phyloP scores from a whole-genome alignment of 2,329 filamentous ascomycete species.

The Exophiala oligosperma region DNA sequence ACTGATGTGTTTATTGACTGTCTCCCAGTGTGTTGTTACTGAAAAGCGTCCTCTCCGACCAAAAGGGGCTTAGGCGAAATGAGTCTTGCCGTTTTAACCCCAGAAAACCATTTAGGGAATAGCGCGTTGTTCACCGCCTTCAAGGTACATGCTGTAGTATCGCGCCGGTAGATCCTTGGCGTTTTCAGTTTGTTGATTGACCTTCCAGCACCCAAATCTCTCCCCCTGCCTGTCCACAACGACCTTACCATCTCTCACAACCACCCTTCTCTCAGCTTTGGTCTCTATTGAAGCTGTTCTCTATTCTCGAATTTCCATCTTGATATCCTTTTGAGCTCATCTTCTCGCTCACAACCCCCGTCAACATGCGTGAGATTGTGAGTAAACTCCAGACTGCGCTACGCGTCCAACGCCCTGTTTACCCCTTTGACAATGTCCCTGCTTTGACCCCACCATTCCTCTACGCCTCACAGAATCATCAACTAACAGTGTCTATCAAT shows the following conservation, averaged over 20 bases:
- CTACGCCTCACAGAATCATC: constrained; percentile 31
- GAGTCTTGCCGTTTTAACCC: not conserved
- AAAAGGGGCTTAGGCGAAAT: not conserved
- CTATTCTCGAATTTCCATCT: constrained; percentile 1
- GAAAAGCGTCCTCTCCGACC: not conserved
- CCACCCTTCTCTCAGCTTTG: not conserved
- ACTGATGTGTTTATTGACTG: too few relatives aligned
- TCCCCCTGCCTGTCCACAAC: not conserved
- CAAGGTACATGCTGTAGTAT: not conserved
- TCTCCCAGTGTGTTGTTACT: not conserved
- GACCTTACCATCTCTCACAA: not conserved
- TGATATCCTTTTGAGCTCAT: not conserved
- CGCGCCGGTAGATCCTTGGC: not conserved
- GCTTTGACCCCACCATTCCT: constrained; percentile 32
- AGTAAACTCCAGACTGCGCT: constrained; percentile 40
- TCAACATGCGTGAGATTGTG: constrained; percentile 74
- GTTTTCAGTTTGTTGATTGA: not conserved
- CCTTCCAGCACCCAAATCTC: not conserved
- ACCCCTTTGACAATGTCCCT: constrained; percentile 32
- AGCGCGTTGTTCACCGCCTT: not conserved
- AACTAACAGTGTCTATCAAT: constrained; percentile 58
- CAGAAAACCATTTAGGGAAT: not conserved
- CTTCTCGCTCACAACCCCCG: constrained; percentile 1
- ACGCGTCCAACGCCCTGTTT: constrained; percentile 38
- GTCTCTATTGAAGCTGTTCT: not conserved